These are phyloP conservation scores for grape (Vitis vinifera) DNA, from an alignment of 164 flowering plant genomes.

Conservation along the genomic window ASM3070453v1 NC_081818.1:28086001-28086500, in stretches of 20 bases:
- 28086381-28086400: neutral
- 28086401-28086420: conserved; percentile 1
- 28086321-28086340: conserved; percentile 7
- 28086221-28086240: neutral
- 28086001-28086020: no score
- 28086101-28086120: neutral
- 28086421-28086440: conserved; percentile 3
- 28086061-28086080: neutral
- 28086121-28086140: conserved; percentile 1
- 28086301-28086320: neutral
- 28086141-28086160: conserved; percentile 11
- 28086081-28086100: neutral
- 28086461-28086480: neutral
- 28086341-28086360: neutral
- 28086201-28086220: neutral
- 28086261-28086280: conserved; percentile 1
- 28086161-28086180: conserved; percentile 14
- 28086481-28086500: conserved; percentile 10
- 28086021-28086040: neutral
- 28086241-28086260: neutral
- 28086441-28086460: neutral
- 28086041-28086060: neutral
- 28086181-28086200: neutral
- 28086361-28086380: neutral
- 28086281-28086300: neutral